Percentiles rank a stretch among this genome's conserved stretches.
Conservation (phyloP, 2,329 filamentous ascomycete genomes). For the Periconia digitata region DNA sequence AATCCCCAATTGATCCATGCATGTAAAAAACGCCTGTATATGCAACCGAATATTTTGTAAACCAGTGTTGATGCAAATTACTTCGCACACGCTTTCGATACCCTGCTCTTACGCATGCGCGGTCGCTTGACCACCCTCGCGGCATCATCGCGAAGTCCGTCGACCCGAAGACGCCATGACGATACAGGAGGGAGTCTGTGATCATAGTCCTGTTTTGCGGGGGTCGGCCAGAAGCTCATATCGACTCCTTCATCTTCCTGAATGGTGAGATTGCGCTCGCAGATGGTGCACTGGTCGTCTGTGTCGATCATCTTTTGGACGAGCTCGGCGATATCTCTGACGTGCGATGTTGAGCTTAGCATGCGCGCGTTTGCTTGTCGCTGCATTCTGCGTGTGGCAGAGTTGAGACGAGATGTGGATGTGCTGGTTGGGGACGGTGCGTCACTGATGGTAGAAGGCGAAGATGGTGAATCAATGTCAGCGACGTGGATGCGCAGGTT, state of each 20-base stretch:
- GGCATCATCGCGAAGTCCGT: conserved; percentile 5
- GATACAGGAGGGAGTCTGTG: conserved; percentile 13
- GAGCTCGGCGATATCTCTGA: conserved; percentile 45
- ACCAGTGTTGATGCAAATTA: conserved; percentile 10
- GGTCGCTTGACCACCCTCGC: conserved; percentile 30
- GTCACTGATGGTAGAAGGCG: conserved; percentile 17
- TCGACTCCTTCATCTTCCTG: conserved; percentile 36
- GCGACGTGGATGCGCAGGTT: conserved; percentile 30
- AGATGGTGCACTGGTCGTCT: conserved; percentile 45
- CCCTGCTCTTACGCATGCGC: conserved; percentile 10
- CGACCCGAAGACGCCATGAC: neutral
- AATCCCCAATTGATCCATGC: conserved; percentile 4
- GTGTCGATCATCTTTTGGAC: conserved; percentile 46
- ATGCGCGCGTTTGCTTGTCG: conserved; percentile 45
- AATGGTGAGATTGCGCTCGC: conserved; percentile 15
- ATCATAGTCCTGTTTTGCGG: neutral
- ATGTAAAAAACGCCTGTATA: conserved; percentile 37
- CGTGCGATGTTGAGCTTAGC: conserved; percentile 44
- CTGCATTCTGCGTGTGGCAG: conserved; percentile 40
- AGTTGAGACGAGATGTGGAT: conserved; percentile 35
- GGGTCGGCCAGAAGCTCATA: conserved; percentile 30
- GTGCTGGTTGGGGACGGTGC: conserved; percentile 10
- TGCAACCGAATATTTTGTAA: conserved; percentile 18
- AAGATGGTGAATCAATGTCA: conserved; percentile 3
- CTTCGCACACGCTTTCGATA: conserved; percentile 22